Evolutionary conservation across 2,329 filamentous ascomycete species (phyloP).

Genomic region (Sporothrix phasma): DNA sequence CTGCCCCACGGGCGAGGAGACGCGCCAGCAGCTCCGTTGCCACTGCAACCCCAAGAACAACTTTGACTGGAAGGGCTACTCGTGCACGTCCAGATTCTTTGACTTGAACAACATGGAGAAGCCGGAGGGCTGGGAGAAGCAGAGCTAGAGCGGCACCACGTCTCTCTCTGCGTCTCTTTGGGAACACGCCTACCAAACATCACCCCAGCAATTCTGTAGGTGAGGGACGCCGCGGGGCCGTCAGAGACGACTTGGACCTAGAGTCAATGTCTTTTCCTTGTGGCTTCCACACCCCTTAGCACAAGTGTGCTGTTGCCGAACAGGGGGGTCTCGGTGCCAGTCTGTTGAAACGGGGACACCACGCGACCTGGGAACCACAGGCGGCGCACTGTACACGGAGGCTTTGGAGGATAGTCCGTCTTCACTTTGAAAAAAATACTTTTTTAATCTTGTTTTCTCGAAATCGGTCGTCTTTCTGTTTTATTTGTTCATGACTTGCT

Average conservation of each 20-base stretch:
- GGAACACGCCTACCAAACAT: not conserved
- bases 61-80: constrained; percentile 99
- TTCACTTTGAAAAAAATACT: not conserved
- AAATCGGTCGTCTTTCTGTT: not conserved
- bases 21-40: constrained; percentile 74
- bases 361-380: constrained; percentile 4
- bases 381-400: constrained; percentile 7
- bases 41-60: constrained; percentile 94
- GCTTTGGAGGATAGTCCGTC: not conserved
- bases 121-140: constrained; percentile 73
- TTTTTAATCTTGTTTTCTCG: not conserved
- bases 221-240: not conserved
- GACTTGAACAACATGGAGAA: constrained; percentile 72
- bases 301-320: not conserved
- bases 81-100: constrained; percentile 81
- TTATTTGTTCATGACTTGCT: not conserved
- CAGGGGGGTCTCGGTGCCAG: too few relatives aligned
- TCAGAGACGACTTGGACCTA: not conserved
- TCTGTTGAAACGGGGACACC: constrained; percentile 5
- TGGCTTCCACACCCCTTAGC: not conserved
- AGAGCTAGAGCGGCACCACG: constrained; percentile 36
- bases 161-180: not conserved
- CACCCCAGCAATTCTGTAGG: not conserved
- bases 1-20: constrained; percentile 85
- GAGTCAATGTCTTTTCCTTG: not conserved